Percentiles rank a stretch among this genome's conserved stretches.
Conservation (phyloP, 139 green algal species). For the Chlorella sorokiniana region DNA sequence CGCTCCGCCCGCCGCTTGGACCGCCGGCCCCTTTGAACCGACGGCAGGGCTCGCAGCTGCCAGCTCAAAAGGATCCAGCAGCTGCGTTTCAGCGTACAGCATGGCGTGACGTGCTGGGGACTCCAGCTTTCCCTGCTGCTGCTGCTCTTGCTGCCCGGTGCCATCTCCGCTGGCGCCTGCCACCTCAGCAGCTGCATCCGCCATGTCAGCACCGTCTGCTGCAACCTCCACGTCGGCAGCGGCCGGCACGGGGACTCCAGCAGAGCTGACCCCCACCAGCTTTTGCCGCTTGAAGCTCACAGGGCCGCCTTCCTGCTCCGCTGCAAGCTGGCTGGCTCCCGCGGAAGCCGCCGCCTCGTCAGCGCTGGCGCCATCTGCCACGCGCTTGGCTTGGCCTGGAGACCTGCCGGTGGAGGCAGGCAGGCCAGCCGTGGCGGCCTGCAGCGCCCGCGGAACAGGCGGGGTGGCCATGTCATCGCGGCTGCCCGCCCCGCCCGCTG, state of each 20-base stretch:
- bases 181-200: not conserved
- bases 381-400: not conserved
- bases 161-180: not conserved
- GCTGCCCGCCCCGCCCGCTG: not conserved
- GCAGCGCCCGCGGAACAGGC: not conserved
- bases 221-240: not conserved
- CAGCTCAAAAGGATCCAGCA: not conserved
- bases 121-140: not conserved
- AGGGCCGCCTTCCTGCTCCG: not conserved
- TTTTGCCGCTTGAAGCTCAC: not conserved
- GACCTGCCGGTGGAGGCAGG: not conserved
- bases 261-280: not conserved
- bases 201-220: conserved; percentile 4
- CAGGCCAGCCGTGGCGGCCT: not conserved
- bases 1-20: not conserved
- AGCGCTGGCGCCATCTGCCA: not conserved
- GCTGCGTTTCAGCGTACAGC: not conserved
- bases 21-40: not conserved
- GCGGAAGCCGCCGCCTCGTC: not conserved
- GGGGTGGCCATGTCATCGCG: not conserved
- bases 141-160: not conserved
- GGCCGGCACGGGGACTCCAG: no score
- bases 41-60: not conserved
- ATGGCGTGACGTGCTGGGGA: not conserved
- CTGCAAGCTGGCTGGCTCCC: not conserved